Evolutionary conservation across 805 yeast genomes (phyloP), one percentile per base, ranked within the genome.

Genomic region (Saturnispora saitoi): DNA sequence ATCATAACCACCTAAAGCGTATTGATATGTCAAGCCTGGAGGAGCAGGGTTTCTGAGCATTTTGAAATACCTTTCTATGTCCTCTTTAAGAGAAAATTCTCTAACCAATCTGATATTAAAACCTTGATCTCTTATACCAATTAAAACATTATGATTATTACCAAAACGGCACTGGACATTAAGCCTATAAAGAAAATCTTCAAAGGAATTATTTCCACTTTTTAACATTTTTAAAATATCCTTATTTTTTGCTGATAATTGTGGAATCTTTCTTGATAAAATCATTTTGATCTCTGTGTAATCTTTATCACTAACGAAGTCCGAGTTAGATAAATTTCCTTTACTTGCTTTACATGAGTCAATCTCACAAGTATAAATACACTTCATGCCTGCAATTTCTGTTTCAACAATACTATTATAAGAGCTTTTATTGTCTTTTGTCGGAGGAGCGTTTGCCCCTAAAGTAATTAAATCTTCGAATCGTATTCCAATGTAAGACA

Each of bases 281-380:
- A 52, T 45, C 48, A 55, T 43, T 38, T 55, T 55, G 8, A 55
- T 48, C 36, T 55, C 58, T 1, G 54, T 54, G n/a, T 52, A 54
- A 6, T 31, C 26, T 11, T 34, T 47, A 32, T 32, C 40, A n/a
- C 19, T 14, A 28, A 11, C 6, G 10, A 43, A 12, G 32, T 15
- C 6, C 5, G 32, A 22, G 8, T 19, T 29, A 4, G 28, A 15
- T 11, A 14, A 19, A 22, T 26, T 15, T 6, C 11, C 20, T 34
- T 29, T 32, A 12, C 17, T 19, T 29, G 44, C 36, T 32, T 42
- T 22, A 32, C 11, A 36, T 2, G 52, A 24, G 40, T 55, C 58
- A 29, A 55, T 52, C 41, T 55, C 58, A 19, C 54, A 46, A 31
- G 36, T 44, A 24, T 51, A 48, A 8, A 54, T 7, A 26, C 49